Base-by-base conservation (phyloP, 768 basidiomycete species). In the Mycena belliarum region DNA sequence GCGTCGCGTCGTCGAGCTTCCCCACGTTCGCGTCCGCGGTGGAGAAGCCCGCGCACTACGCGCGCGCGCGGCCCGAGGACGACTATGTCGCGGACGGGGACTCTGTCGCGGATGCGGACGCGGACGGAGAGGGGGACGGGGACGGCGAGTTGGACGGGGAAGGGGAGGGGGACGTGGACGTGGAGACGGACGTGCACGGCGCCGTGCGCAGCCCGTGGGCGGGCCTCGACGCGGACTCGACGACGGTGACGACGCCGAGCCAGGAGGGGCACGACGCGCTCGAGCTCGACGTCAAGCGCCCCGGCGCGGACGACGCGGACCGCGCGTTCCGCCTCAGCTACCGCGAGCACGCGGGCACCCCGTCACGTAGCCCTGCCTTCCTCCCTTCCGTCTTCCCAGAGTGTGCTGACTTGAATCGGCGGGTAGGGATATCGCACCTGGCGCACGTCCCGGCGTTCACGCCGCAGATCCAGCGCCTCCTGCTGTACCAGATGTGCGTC, bases 11-110 rank as follows among this genome's bases (percentile, higher is more conserved):
- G 28, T 52, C 51, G 16, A 61, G 40, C 14, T 61, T 61, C 46
- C 60, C 60, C 10, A 61, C 60, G 7, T 61, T 61, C 33, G 55
- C 60, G 20, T 46, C 60, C 26, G 18, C 56, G 6, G 28, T 21
- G 16, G 35, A 40, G 41, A 43, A 53, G 23, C 46, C 41, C 7
- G n/a, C 32, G n/a, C 33, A 8, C 10, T 29, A 23, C 14, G 20
- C 49, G 4, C 24, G 32, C 9, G 18, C 4, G 21, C 40, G 14
- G 16, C 33, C 50, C 11, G 35, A 37, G 23, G 57, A 47, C 15
- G 47, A 54, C 6, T 49, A 46, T 15, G 24, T 59, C 24, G 15
- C 29, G 9, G 49, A 48, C 38, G 20, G 16, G 14, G 35, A 47
- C 38, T n/a, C n/a, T n/a, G n/a, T n/a, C n/a, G n/a, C n/a, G n/a